Percentiles rank a stretch among this genome's conserved stretches.
phyloP scores from a whole-genome alignment of 768 basidiomycete genomes.

The Boletus rufocinnamomeus region DNA sequence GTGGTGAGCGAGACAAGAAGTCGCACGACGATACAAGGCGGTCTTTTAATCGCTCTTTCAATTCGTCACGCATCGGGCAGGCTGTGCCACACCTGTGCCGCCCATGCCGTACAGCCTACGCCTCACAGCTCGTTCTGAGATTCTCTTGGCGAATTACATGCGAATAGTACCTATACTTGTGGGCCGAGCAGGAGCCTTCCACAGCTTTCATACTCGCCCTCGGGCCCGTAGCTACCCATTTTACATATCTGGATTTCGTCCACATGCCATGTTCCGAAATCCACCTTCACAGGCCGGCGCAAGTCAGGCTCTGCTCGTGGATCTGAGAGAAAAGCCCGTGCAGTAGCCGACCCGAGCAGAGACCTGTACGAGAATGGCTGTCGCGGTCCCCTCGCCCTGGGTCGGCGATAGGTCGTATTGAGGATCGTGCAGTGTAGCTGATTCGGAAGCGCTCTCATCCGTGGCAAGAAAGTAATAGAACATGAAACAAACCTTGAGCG shows the following conservation, averaged over 20 bases:
- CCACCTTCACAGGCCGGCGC: conserved; percentile 35
- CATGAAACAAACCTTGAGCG: conserved; percentile 46
- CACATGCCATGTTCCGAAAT: conserved; percentile 57
- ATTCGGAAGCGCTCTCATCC: neutral
- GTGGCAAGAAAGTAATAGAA: neutral
- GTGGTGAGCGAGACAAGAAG: conserved; percentile 42
- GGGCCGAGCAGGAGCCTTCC: conserved; percentile 20
- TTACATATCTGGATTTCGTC: conserved; percentile 64
- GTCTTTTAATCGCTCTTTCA: conserved; percentile 38
- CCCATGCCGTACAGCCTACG: conserved; percentile 21
- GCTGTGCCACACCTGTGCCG: conserved; percentile 37
- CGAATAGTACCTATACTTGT: neutral
- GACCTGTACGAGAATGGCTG: conserved; percentile 45
- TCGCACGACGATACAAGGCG: conserved; percentile 40
- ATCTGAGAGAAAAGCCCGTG: conserved; percentile 9
- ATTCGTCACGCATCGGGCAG: conserved; percentile 24
- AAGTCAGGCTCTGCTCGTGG: conserved; percentile 2
- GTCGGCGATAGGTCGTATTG: conserved; percentile 49
- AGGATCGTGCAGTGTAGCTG: conserved; percentile 54
- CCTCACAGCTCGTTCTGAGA: neutral
- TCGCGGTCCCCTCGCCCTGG: conserved; percentile 29
- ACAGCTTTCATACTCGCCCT: conserved; percentile 62
- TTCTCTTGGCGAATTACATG: conserved; percentile 3
- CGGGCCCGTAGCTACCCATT: conserved; percentile 67
- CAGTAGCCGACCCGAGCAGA: conserved; percentile 34